Conservation (phyloP, 441 rosid species). For the Erodium trifolium region DNA sequence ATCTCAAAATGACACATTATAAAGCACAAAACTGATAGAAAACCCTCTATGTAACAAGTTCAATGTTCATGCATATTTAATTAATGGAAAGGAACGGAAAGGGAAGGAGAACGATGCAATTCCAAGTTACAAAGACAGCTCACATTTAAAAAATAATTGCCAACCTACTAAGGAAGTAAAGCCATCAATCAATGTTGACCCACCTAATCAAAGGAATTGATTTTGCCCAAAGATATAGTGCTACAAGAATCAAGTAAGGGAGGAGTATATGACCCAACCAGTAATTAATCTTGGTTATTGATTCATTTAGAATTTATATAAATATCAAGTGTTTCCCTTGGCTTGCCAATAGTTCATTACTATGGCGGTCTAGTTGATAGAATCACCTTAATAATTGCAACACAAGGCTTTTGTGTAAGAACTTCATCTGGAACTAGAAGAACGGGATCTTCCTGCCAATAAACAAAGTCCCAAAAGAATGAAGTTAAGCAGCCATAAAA, state of each 20-base stretch:
- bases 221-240: neutral
- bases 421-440: slow-evolving; percentile 56
- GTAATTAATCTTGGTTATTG: too few species aligned
- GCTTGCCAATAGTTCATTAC: slow-evolving; percentile 16
- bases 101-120: neutral
- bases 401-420: slow-evolving; percentile 56
- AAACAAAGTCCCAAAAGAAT: neutral
- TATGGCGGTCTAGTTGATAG: too few species aligned
- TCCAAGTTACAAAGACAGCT: neutral
- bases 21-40: neutral
- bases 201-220: neutral
- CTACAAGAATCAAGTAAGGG: neutral
- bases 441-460: slow-evolving; percentile 74
- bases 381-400: slow-evolving; percentile 74
- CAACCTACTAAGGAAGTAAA: neutral
- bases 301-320: too few species aligned
- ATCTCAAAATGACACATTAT: neutral
- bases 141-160: neutral
- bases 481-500: neutral
- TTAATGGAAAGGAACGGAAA: neutral
- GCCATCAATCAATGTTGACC: neutral
- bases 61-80: neutral
- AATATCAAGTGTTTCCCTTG: neutral
- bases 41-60: neutral
- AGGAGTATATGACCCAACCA: neutral